Percentiles rank a stretch among this genome's conserved stretches.
Evolutionary conservation across 2,329 filamentous ascomycete genomes (phyloP).

Genomic region (Leptographium procerum): DNA sequence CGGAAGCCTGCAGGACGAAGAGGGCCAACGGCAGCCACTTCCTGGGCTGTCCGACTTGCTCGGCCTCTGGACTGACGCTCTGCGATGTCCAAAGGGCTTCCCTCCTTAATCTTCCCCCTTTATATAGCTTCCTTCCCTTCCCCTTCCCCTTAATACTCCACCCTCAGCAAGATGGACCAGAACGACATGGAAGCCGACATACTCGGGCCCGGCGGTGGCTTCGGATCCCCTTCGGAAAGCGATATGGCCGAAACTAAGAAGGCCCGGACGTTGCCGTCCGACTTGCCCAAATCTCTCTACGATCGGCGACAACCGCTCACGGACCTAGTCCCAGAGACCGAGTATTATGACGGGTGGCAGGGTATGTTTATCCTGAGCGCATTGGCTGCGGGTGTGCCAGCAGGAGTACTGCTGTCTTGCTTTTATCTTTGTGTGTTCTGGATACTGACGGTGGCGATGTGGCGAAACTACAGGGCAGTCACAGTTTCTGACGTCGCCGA

Average conservation of each 20-base stretch:
- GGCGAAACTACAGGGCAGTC: slow-evolving; percentile 59
- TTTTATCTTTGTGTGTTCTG: slow-evolving; percentile 1
- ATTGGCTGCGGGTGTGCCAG: too few relatives aligned
- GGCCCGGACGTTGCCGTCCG: slow-evolving; percentile 55
- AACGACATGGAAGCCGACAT: background rate
- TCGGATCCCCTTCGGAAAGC: slow-evolving; percentile 4
- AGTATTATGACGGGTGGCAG: slow-evolving; percentile 99
- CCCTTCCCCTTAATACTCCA: background rate
- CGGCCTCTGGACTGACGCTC: background rate
- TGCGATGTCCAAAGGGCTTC: background rate
- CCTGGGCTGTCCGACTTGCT: background rate
- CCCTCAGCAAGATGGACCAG: background rate
- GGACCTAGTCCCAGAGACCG: slow-evolving; percentile 68
- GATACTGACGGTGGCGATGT: too few relatives aligned
- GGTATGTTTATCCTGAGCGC: slow-evolving; percentile 34
- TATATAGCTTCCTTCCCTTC: background rate
- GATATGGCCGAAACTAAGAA: slow-evolving; percentile 21
- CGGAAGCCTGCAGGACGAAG: background rate
- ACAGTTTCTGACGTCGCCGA: slow-evolving; percentile 81
- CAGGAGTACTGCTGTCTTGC: too few relatives aligned
- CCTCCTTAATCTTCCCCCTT: too few relatives aligned
- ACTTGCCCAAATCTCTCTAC: slow-evolving; percentile 84
- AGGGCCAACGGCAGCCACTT: background rate
- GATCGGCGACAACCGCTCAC: slow-evolving; percentile 62
- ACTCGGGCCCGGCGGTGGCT: slow-evolving; percentile 5